Evolutionary conservation across 805 yeast species (phyloP).

Genomic region (Starmerella sirachaensis): DNA sequence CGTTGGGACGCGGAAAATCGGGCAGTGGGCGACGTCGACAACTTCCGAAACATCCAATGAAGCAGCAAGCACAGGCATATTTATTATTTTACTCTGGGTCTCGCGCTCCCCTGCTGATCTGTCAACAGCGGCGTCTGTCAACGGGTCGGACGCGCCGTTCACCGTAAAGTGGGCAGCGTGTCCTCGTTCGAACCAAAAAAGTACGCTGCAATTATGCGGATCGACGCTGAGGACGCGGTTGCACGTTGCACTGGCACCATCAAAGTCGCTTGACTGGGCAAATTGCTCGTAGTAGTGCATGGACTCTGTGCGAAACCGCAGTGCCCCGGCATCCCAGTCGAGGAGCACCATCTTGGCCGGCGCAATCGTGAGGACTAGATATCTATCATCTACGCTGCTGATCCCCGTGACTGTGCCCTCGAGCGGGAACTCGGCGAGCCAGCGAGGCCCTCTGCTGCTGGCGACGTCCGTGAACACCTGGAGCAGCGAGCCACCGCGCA

Average conservation of each 20-base stretch:
- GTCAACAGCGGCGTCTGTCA: conserved; percentile 40
- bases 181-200: conserved; percentile 38
- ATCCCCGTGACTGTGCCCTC: conserved; percentile 59
- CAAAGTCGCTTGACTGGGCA: conserved; percentile 30
- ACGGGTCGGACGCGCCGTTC: conserved; percentile 46
- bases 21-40: conserved; percentile 57
- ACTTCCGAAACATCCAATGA: conserved; percentile 38
- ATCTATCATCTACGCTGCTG: conserved; percentile 29
- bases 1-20: conserved; percentile 74
- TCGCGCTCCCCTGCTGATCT: conserved; percentile 20
- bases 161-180: conserved; percentile 30
- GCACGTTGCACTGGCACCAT: conserved; percentile 25
- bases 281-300: conserved; percentile 72
- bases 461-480: conserved; percentile 39
- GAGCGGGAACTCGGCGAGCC: conserved; percentile 55
- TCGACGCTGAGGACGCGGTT: conserved; percentile 36
- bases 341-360: conserved; percentile 68
- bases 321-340: conserved; percentile 49
- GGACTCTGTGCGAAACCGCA: conserved; percentile 56
- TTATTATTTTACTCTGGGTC: background rate
- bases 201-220: conserved; percentile 52
- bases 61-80: background rate
- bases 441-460: conserved; percentile 25
- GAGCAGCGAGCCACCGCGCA: conserved; percentile 50
- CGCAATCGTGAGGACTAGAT: conserved; percentile 50